Evolutionary conservation across 345 rosid genomes (phyloP).

Genomic region (Cardiospermum halicacabum): DNA sequence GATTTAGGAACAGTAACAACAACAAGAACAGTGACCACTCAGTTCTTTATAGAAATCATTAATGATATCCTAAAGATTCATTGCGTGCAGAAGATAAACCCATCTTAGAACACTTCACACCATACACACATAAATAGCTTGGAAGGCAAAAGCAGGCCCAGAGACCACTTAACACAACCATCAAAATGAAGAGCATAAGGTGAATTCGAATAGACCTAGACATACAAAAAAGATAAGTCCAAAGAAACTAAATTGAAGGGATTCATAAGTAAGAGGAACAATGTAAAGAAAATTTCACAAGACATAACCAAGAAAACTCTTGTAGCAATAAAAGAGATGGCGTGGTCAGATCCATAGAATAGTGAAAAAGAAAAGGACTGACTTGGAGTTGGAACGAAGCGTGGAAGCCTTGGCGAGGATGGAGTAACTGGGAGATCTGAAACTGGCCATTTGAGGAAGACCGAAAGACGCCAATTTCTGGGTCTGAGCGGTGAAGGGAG

Average conservation of each 20-base stretch:
- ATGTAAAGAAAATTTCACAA: no score
- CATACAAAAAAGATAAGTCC: not conserved
- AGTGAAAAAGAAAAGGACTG: constrained; percentile 12
- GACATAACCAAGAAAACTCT: not conserved
- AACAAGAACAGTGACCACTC: not conserved
- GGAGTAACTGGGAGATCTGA: constrained; percentile 74
- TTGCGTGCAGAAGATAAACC: no score
- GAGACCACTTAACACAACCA: no score
- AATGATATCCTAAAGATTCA: not conserved
- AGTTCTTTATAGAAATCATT: not conserved
- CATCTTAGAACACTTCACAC: no score
- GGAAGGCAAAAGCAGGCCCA: not conserved
- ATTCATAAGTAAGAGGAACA: no score
- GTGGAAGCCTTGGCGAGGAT: constrained; percentile 75
- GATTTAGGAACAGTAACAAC: not conserved
- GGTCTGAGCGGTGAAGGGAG: constrained; percentile 47
- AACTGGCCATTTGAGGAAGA: constrained; percentile 50
- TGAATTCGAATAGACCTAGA: not conserved
- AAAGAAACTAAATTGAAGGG: no score
- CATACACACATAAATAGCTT: not conserved
- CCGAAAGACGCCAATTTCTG: constrained; percentile 50
- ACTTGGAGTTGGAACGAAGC: constrained; percentile 60
- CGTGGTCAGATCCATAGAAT: constrained; percentile 23
- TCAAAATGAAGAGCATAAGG: no score
- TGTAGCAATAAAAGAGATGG: not conserved